phyloP scores from a whole-genome alignment of 176 grass and related monocot genomes.

The Bolboschoenus planiculmis region DNA sequence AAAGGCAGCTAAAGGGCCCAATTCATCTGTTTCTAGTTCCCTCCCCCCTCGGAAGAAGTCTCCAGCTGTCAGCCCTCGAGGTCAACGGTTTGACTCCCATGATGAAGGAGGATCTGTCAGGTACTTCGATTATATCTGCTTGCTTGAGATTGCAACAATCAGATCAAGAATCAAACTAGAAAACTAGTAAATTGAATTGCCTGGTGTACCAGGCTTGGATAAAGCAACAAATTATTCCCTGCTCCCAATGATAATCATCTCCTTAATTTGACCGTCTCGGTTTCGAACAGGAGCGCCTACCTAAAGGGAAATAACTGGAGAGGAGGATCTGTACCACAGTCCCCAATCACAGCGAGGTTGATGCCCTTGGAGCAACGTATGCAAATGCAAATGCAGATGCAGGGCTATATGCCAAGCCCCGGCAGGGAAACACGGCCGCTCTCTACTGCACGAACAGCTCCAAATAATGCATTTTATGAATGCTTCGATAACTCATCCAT shows the following conservation, averaged over 20 bases:
- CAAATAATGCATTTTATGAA: slow-evolving; percentile 44
- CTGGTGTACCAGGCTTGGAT: too few species aligned
- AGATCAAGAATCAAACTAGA: too few species aligned
- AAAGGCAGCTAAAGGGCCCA: slow-evolving; percentile 47
- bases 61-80: slow-evolving; percentile 7
- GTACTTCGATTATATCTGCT: slow-evolving; percentile 19
- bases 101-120: slow-evolving; percentile 40
- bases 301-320: slow-evolving; percentile 29
- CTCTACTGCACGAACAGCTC: slow-evolving; percentile 38
- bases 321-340: slow-evolving; percentile 37
- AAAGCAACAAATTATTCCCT: too few species aligned
- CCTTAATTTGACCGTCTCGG: neutral
- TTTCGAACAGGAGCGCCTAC: neutral
- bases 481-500: slow-evolving; percentile 36
- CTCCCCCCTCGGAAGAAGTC: slow-evolving; percentile 42
- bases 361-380: slow-evolving; percentile 12
- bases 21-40: slow-evolving; percentile 27
- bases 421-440: slow-evolving; percentile 39
- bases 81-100: slow-evolving; percentile 30
- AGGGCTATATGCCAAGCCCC: slow-evolving; percentile 28
- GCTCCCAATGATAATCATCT: too few species aligned
- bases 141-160: too few species aligned
- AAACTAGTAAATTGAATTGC: too few species aligned
- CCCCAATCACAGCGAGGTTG: neutral
- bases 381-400: slow-evolving; percentile 11